Percentiles rank a stretch among this genome's conserved stretches.
Conservation (phyloP, 441 rosid species). For the Adansonia madagascariensis region DNA sequence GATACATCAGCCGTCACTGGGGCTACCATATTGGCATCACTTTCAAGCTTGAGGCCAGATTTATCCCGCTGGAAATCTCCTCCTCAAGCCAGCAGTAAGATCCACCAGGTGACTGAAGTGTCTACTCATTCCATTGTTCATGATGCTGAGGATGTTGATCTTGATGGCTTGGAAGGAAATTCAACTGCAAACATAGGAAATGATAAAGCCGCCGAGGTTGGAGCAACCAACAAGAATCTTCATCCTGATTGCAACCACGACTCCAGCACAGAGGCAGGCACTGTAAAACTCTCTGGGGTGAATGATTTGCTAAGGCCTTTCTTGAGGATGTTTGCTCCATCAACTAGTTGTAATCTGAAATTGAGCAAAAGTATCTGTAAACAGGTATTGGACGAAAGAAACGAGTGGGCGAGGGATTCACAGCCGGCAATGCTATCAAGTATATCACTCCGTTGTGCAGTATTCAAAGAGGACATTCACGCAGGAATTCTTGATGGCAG, state of each 20-base stretch:
- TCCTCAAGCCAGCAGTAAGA: constrained; percentile 48
- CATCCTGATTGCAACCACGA: constrained; percentile 62
- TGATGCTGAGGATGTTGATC: constrained; percentile 55
- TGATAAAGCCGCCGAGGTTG: constrained; percentile 62
- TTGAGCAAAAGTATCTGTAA: constrained; percentile 67
- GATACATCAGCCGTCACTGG: constrained; percentile 80
- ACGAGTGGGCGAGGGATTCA: constrained; percentile 59
- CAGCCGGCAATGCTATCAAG: constrained; percentile 67
- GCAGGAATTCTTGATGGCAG: constrained; percentile 74
- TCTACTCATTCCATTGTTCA: constrained; percentile 53
- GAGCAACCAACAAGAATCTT: constrained; percentile 49
- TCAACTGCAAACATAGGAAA: constrained; percentile 47
- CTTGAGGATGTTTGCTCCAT: constrained; percentile 62
- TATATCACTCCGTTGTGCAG: constrained; percentile 53
- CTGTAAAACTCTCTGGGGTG: constrained; percentile 67
- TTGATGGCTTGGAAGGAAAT: constrained; percentile 60
- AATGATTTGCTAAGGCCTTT: constrained; percentile 69
- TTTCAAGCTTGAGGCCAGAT: constrained; percentile 67
- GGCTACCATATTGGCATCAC: constrained; percentile 80
- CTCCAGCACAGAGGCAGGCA: constrained; percentile 64
- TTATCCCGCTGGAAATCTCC: constrained; percentile 61
- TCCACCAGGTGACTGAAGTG: constrained; percentile 50
- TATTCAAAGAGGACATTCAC: constrained; percentile 55
- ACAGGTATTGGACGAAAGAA: constrained; percentile 73
- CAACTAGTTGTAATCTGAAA: constrained; percentile 57